These are phyloP conservation scores for Phascolomyces articulosus DNA, from an alignment of 371 early-diverging fungal genomes.

Conservation along the genomic window DNA sequence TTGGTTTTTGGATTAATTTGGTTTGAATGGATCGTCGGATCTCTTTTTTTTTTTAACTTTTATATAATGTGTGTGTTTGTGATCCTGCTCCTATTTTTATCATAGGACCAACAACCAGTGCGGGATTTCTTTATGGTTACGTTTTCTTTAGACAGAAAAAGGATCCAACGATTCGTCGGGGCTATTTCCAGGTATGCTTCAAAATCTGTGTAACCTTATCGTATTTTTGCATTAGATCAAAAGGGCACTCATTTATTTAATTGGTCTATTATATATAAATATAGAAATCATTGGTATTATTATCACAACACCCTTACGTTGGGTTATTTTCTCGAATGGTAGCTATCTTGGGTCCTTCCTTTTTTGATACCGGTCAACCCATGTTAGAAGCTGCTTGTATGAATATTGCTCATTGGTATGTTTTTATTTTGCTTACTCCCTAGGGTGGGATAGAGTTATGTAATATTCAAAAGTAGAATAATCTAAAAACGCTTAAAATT, in stretches of 20 bases:
- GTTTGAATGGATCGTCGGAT: neutral
- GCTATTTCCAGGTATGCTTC: conserved; percentile 79
- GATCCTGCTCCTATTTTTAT: neutral
- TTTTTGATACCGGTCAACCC: conserved; percentile 77
- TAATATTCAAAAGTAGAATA: neutral
- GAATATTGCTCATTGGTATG: conserved; percentile 81
- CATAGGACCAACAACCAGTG: conserved; percentile 65
- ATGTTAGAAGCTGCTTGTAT: conserved; percentile 84
- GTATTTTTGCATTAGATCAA: neutral
- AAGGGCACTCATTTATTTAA: too few species aligned
- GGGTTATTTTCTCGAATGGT: conserved; percentile 85
- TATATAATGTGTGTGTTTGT: too few species aligned
- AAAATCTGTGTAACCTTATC: neutral
- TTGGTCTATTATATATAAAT: neutral
- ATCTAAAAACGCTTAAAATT: too few species aligned
- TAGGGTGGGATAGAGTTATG: neutral
- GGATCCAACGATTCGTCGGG: conserved; percentile 84
- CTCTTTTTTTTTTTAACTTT: neutral
- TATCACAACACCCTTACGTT: conserved; percentile 88
- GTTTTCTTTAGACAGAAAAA: conserved; percentile 94
- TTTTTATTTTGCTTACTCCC: neutral
- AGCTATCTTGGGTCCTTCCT: conserved; percentile 75
- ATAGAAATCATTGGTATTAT: conserved; percentile 83
- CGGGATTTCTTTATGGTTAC: conserved; percentile 87
- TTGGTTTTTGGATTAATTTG: too few species aligned